Evolutionary conservation across 805 yeast genomes (phyloP).

Genomic region (Lipomyces sp.): DNA sequence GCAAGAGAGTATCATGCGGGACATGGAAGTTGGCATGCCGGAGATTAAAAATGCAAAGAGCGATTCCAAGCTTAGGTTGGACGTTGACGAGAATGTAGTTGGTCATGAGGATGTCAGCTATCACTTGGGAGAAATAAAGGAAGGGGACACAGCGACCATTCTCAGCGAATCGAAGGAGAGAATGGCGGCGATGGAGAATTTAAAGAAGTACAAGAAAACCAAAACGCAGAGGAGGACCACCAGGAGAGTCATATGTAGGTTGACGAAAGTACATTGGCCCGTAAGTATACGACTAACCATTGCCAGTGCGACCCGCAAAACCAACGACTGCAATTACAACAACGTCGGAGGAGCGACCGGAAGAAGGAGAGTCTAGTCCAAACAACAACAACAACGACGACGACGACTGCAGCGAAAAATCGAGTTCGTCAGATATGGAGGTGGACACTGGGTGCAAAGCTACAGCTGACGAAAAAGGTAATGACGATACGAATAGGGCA

Average conservation of each 20-base stretch:
- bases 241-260: constrained; percentile 14
- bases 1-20: constrained; percentile 31
- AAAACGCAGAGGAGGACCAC: constrained; percentile 31
- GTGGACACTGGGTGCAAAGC: background rate
- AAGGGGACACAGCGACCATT: constrained; percentile 16
- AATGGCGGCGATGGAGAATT: background rate
- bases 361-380: background rate
- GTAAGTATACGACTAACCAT: background rate
- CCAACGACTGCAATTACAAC: background rate
- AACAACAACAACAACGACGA: background rate
- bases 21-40: constrained; percentile 16
- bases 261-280: background rate
- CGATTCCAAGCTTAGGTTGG: background rate
- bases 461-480: background rate
- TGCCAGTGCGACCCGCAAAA: constrained; percentile 5
- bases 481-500: background rate
- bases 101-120: background rate
- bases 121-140: constrained; percentile 34
- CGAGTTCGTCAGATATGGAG: background rate
- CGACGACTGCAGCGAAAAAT: background rate
- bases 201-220: background rate
- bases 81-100: constrained; percentile 4
- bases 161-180: constrained; percentile 10
- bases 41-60: background rate
- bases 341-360: background rate